Evolutionary conservation across 148 eudicot genomes (phyloP).

Genomic region (Rhododendron vialii): DNA sequence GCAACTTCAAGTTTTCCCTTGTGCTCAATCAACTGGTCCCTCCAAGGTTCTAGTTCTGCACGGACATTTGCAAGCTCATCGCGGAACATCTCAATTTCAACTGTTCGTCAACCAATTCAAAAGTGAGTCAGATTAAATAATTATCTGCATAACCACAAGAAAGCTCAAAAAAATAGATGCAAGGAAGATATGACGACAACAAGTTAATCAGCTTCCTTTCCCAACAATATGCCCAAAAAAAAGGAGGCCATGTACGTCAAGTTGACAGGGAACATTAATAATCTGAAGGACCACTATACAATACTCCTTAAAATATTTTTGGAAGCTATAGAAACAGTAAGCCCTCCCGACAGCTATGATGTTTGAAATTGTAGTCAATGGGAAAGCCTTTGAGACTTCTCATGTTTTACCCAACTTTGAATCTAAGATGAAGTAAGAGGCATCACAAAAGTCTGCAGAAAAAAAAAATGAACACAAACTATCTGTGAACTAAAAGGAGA

Average conservation of each 20-base stretch:
- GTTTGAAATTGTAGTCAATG: background rate
- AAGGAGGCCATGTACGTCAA: no score
- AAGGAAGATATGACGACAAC: background rate
- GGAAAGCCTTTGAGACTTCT: background rate
- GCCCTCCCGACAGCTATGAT: background rate
- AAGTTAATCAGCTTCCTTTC: background rate
- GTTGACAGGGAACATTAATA: background rate
- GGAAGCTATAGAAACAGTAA: background rate
- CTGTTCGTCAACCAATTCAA: slow-evolving; percentile 28
- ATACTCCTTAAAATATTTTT: background rate
- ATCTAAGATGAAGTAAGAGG: no score
- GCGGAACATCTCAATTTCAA: slow-evolving; percentile 73
- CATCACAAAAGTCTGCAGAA: no score
- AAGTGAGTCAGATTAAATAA: slow-evolving; percentile 1
- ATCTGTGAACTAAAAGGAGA: no score
- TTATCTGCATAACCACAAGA: slow-evolving; percentile 1
- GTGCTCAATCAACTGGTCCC: slow-evolving; percentile 81
- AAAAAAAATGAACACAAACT: no score
- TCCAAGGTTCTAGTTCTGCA: slow-evolving; percentile 89
- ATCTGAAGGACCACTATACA: background rate
- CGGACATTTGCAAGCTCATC: slow-evolving; percentile 73
- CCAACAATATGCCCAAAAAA: no score
- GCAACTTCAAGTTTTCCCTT: slow-evolving; percentile 91
- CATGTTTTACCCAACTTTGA: background rate
- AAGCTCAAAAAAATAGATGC: background rate